A percentile compares a stretch with the other conserved stretches of the same genome.
Evolutionary conservation across 331 rosid species (phyloP).

Genomic region (Malus hybrid): DNA sequence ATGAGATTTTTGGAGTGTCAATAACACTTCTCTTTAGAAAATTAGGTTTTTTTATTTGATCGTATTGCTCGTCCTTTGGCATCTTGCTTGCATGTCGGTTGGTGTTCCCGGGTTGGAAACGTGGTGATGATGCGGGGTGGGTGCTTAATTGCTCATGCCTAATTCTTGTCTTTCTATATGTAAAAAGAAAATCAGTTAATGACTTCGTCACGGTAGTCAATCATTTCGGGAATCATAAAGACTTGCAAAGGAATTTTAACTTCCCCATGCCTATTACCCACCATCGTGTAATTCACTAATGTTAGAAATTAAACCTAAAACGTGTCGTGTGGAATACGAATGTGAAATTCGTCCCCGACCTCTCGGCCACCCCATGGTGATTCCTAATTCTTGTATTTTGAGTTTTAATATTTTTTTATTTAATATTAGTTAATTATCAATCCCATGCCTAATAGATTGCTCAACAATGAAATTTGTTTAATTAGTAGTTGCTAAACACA

Average conservation of each 20-base stretch:
- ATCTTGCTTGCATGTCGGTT: background rate
- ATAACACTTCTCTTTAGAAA: no score
- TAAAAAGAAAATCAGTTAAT: no score
- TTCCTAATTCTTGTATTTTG: background rate
- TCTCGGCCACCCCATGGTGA: no score
- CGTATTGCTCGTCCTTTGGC: background rate
- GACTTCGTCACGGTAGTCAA: accelerated
- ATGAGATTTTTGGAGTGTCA: no score
- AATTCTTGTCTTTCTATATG: no score
- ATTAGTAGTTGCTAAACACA: background rate
- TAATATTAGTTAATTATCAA: background rate
- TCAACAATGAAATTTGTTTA: background rate
- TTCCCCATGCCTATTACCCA: no score
- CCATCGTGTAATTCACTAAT: no score
- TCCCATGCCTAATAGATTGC: background rate
- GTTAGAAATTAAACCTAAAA: accelerated
- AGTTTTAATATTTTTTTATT: background rate
- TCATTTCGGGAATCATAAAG: accelerated
- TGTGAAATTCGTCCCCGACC: no score
- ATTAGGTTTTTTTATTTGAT: background rate
- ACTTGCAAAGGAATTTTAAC: no score
- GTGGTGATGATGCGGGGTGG: background rate
- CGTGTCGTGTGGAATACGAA: no score
- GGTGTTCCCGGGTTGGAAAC: background rate
- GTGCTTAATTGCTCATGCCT: background rate